Base-by-base conservation (phyloP, 2,329 filamentous ascomycete genomes). In the Epichloe gansuensis region DNA sequence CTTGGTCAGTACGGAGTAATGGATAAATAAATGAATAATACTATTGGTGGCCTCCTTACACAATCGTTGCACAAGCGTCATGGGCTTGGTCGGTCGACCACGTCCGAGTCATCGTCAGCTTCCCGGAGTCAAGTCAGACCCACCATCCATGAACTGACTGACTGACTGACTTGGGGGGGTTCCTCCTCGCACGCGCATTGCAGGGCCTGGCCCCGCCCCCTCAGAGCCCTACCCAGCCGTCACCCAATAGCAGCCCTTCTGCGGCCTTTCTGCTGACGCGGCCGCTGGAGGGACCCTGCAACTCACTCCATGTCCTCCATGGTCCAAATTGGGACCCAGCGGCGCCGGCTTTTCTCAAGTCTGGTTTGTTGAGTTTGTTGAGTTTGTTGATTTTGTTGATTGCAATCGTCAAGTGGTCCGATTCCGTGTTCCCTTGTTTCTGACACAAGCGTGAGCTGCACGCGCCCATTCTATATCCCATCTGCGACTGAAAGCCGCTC, bases 231-330 rank as follows among this genome's bases (percentile, higher is more conserved):
- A 8, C 9, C 9, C n/a, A 25, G 23, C 17, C 34, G 21, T 38
- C 42, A 31, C 43, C 45, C 49, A 51, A 51, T 51, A 9, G 39
- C 31, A 47, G 44, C 35, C 44, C 23, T 42, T 42, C n/a, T 8
- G 25, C 42, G 44, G 52, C 51, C 55, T 44, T 46, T 51, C 44
- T 52, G 57, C 53, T 59, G 54, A 59, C 56, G 55, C 53, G 55
- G 56, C 56, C 52, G 34, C 51, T 47, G 12, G n/a, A 9, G 13
- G 13, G 25, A 17, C 17, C 40, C 35, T 23, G 23, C 40, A 15
- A 35, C 41, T 27, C 44, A 23, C 27, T 17, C 8, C 43, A 9
- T 17, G 31, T 27, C 25, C 25, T 27, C 6, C 25, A 27, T 27
- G 25, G 25, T 2, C 25, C 25, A 9, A 3, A 31, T 31, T 9